A percentile compares a stretch with the other conserved stretches of the same genome.
phyloP scores from a whole-genome alignment of 768 basidiomycete species.

The Mycena amicta region DNA sequence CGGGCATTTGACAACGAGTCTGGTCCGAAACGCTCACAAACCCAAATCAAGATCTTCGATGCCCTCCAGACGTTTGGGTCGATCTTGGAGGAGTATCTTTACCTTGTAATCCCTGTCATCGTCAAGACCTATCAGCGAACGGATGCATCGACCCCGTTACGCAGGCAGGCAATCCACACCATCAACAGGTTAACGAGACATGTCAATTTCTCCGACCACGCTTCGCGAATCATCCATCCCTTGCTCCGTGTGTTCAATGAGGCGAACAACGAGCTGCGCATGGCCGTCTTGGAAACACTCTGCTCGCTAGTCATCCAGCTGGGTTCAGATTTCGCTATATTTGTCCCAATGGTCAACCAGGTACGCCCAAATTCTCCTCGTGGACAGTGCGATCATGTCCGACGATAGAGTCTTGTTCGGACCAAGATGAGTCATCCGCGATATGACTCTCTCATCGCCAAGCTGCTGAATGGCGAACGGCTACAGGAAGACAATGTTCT shows the following conservation, averaged over 20 bases:
- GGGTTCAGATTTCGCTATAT: constrained; percentile 96
- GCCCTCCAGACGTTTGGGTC: constrained; percentile 94
- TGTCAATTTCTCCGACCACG: constrained; percentile 97
- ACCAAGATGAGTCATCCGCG: constrained; percentile 77
- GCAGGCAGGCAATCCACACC: constrained; percentile 88
- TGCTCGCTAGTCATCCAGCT: constrained; percentile 92
- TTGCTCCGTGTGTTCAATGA: constrained; percentile 82
- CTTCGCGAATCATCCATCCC: constrained; percentile 95
- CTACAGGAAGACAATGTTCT: constrained; percentile 79
- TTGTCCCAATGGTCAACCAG: constrained; percentile 97
- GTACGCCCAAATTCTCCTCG: constrained; percentile 39
- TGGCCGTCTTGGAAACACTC: constrained; percentile 89
- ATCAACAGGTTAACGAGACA: constrained; percentile 88
- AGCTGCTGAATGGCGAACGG: constrained; percentile 89
- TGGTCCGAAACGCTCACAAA: constrained; percentile 73
- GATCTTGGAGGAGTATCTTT: constrained; percentile 97
- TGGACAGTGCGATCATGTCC: not conserved
- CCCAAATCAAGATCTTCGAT: constrained; percentile 90
- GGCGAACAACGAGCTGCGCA: constrained; percentile 76
- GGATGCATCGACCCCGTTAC: constrained; percentile 71
- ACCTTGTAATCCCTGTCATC: constrained; percentile 94
- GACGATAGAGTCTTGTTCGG: constrained; percentile 66
- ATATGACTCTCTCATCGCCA: constrained; percentile 87
- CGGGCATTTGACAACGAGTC: constrained; percentile 90
- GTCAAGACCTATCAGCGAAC: constrained; percentile 86